Evolutionary conservation across 306 rosid species (phyloP).

Genomic region (Phaseolus lunatus): DNA sequence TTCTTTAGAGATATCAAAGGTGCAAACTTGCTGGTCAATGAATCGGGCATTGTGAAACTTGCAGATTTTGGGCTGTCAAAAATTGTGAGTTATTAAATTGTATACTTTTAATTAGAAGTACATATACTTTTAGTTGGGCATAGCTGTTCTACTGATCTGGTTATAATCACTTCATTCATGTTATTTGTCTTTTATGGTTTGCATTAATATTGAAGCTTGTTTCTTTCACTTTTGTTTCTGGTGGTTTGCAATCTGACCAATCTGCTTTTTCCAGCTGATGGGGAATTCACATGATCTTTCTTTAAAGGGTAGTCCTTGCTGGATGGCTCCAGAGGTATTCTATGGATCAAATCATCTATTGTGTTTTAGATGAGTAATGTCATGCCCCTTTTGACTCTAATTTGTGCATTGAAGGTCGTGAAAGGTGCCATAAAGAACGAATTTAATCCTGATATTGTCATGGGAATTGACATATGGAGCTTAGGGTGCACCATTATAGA

Average conservation of each 20-base stretch:
- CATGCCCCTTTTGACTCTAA: slow-evolving; percentile 9
- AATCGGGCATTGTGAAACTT: slow-evolving; percentile 70
- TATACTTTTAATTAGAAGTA: not conserved
- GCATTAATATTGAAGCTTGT: slow-evolving; percentile 3
- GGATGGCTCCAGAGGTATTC: slow-evolving; percentile 96
- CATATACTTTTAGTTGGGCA: not conserved
- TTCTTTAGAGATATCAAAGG: slow-evolving; percentile 76
- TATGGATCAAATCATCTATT: not conserved
- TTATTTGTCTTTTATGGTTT: slow-evolving; percentile 2
- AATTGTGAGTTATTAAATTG: slow-evolving; percentile 55
- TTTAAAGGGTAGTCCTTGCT: slow-evolving; percentile 81
- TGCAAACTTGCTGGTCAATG: slow-evolving; percentile 77
- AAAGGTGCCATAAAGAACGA: slow-evolving; percentile 62
- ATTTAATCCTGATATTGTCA: slow-evolving; percentile 59
- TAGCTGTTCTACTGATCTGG: not conserved
- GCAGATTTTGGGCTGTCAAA: slow-evolving; percentile 88
- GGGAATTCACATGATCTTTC: slow-evolving; percentile 73
- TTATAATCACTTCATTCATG: slow-evolving; percentile 6
- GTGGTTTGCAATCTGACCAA: slow-evolving; percentile 10
- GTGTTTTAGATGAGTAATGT: not conserved
- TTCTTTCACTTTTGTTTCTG: slow-evolving; percentile 4
- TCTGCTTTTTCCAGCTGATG: slow-evolving; percentile 58
- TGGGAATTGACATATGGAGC: slow-evolving; percentile 79
- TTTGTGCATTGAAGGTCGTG: slow-evolving; percentile 60
- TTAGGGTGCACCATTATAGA: slow-evolving; percentile 81